These are phyloP conservation scores for Acanthamoeba lenticulata DNA, from an alignment of 208 protist genomes.

Conservation along the genomic window DNA sequence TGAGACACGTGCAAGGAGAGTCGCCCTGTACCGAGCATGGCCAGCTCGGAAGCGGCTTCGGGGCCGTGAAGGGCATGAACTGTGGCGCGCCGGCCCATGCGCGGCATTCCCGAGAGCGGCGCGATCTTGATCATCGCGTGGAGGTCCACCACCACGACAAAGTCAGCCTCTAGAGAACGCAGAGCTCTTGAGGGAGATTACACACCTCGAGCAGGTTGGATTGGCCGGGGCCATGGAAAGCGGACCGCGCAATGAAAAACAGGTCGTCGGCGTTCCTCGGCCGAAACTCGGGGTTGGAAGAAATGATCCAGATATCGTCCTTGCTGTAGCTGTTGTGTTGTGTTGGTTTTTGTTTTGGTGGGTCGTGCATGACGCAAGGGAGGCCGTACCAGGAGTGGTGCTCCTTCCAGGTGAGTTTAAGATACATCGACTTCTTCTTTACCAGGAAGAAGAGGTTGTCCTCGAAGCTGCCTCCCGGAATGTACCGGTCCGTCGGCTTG, in stretches of 20 bases:
- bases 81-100: slow-evolving; percentile 7
- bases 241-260: slow-evolving; percentile 63
- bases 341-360: not conserved
- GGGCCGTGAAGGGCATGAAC: slow-evolving; percentile 63
- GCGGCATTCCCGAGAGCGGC: slow-evolving; percentile 26
- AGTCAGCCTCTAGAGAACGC: not conserved
- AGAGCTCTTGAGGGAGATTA: not conserved
- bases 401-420: slow-evolving; percentile 63
- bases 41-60: slow-evolving; percentile 2
- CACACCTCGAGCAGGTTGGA: slow-evolving; percentile 41
- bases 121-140: slow-evolving; percentile 9
- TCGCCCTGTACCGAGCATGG: slow-evolving; percentile 1
- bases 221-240: slow-evolving; percentile 61
- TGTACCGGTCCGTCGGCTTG: not conserved
- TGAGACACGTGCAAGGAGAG: not conserved
- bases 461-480: slow-evolving; percentile 44
- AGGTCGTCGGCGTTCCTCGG: slow-evolving; percentile 57
- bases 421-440: slow-evolving; percentile 52
- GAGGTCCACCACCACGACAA: not conserved
- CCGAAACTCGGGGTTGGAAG: slow-evolving; percentile 39
- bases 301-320: slow-evolving; percentile 69
- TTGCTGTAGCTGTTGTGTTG: slow-evolving; percentile 28
- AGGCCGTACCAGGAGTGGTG: slow-evolving; percentile 5
- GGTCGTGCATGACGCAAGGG: not conserved
- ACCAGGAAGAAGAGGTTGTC: slow-evolving; percentile 33